Percentiles rank a stretch among this genome's conserved stretches.
Evolutionary conservation across 1,284 basidiomycete genomes (phyloP).

Genomic region (Mycena citricolor): DNA sequence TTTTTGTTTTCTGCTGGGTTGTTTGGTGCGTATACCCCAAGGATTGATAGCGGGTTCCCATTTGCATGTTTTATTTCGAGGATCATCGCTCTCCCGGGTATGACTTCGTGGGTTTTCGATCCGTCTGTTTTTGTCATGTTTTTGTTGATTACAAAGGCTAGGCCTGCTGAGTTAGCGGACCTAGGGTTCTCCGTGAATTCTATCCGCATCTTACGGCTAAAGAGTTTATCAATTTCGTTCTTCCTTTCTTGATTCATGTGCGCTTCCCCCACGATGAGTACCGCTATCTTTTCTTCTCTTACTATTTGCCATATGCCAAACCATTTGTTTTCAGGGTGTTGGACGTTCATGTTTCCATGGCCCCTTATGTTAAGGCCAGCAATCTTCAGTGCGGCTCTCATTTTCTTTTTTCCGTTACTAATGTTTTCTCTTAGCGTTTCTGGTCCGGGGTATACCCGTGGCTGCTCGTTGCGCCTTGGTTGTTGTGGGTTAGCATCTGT

Average conservation of each 20-base stretch:
- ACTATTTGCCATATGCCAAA: conserved; percentile 22
- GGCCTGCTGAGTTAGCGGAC: conserved; percentile 1
- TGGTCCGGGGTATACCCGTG: background rate
- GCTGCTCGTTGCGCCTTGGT: background rate
- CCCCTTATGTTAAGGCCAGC: conserved; percentile 26
- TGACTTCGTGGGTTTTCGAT: conserved; percentile 3
- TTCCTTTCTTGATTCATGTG: conserved; percentile 25
- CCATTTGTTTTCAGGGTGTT: conserved; percentile 27
- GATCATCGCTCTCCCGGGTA: conserved; percentile 22
- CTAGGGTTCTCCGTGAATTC: conserved; percentile 11
- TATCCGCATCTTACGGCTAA: conserved; percentile 2
- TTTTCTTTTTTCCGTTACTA: conserved; percentile 13
- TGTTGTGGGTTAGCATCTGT: background rate
- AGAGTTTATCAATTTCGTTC: conserved; percentile 13
- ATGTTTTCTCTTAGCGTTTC: background rate
- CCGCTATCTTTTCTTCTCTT: conserved; percentile 24
- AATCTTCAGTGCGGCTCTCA: conserved; percentile 21
- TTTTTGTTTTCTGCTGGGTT: conserved; percentile 13
- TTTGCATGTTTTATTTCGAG: conserved; percentile 16
- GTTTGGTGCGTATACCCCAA: conserved; percentile 30
- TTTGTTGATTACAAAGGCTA: conserved; percentile 17
- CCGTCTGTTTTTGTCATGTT: conserved; percentile 1
- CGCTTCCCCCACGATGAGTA: conserved; percentile 30
- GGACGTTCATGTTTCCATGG: background rate
- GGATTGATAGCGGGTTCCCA: conserved; percentile 9